Conservation (phyloP, 116 monocot genomes). For the Papilionanthe hybrid region DNA sequence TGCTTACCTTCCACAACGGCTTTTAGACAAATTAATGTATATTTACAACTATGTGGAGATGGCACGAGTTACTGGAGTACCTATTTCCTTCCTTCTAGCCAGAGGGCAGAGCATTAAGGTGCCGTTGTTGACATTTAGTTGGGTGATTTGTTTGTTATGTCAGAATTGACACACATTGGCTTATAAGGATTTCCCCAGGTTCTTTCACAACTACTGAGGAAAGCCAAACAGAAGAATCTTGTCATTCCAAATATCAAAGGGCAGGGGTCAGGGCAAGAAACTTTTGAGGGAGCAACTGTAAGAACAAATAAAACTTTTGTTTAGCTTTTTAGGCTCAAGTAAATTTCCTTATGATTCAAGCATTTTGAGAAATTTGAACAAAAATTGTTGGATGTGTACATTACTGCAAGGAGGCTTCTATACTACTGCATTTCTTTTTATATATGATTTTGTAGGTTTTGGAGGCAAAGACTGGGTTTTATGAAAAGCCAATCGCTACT, state of each 20-base stretch:
- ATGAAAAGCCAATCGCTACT: constrained; percentile 98
- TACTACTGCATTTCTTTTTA: background rate
- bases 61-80: constrained; percentile 98
- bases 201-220: constrained; percentile 94
- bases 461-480: constrained; percentile 97
- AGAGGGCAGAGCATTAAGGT: constrained; percentile 99
- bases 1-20: constrained; percentile 98
- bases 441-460: constrained; percentile 54
- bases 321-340: background rate
- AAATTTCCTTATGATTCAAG: background rate
- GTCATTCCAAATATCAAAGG: constrained; percentile 97
- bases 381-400: background rate
- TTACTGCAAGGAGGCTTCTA: no score
- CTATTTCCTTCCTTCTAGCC: constrained; percentile 91
- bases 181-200: constrained; percentile 43
- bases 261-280: constrained; percentile 82
- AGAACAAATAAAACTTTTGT: constrained; percentile 24
- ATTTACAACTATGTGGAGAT: constrained; percentile 99
- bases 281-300: constrained; percentile 99
- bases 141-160: background rate
- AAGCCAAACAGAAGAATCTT: constrained; percentile 84
- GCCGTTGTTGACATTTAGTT: background rate
- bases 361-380: background rate
- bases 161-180: background rate
- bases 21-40: constrained; percentile 93